Base-by-base conservation (phyloP, 2,329 filamentous ascomycete genomes). In the Phialocephala subalpina region DNA sequence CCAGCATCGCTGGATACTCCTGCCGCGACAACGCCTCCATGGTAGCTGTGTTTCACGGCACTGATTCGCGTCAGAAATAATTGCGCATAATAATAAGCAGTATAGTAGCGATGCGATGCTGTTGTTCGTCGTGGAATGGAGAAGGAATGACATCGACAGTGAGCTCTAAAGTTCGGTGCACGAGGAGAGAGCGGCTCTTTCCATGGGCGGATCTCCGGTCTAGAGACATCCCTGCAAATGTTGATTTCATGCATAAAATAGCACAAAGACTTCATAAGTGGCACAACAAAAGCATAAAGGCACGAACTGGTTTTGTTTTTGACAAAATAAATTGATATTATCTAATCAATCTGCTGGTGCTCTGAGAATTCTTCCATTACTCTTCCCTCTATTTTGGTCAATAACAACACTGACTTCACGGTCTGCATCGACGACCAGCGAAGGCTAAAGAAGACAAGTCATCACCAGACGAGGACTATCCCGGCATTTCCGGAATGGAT, bases 1-100 rank as follows among this genome's bases (percentile, higher is more conserved):
- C 95, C 90, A 97, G 90, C 87, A 98, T 90, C 74, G 90, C 90
- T 79, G 95, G 94, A 84, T 98, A 98, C 81, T 97, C 95, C 80
- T 92, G 86, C 81, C 94, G 89, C 78, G 92, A 90, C 77, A 95
- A 86, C 76, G 90, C 90, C 67, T 92, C 90, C 89, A 93, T 93
- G 75, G 75, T 80, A 78, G 56, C 33, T 58, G 58, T 71, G 58
- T 60, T 71, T 58, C 58, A 66, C 53, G 64, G 67, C 66, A 65
- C 62, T 75, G 67, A 73, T 65, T 62, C 59, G 47, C 64, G 62
- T 33, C 65, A 73, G 71, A 61, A 70, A 65, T 73, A 65, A 64
- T 64, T 62, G 67, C 62, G 71, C 72, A 77, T 74, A 73, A 71
- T 72, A 73, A 71, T 70, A 63, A 35, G 62, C 53, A 66, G 64